phyloP scores from a whole-genome alignment of 2,329 filamentous ascomycete species.

The Stenocarpella maydis region DNA sequence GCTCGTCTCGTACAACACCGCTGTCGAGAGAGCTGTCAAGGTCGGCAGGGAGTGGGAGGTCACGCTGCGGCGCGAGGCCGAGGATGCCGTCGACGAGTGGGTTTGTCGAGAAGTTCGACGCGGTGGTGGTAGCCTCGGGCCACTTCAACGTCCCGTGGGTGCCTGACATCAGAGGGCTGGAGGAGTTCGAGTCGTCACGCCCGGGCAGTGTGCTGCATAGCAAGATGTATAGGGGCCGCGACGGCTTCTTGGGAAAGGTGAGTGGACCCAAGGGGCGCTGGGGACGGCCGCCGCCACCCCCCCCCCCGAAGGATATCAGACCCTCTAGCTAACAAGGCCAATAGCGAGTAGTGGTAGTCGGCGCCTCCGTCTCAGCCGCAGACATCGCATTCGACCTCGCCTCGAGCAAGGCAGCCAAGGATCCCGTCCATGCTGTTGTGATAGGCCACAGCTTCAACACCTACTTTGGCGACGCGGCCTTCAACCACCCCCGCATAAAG shows the following conservation, averaged over 20 bases:
- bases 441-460: slow-evolving; percentile 40
- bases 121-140: slow-evolving; percentile 64
- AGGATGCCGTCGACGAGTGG: slow-evolving; percentile 57
- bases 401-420: slow-evolving; percentile 32
- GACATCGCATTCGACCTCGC: slow-evolving; percentile 56
- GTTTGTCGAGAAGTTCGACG: slow-evolving; percentile 69
- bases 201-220: slow-evolving; percentile 63
- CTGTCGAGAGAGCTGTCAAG: slow-evolving; percentile 66
- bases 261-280: slow-evolving; percentile 5
- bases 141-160: slow-evolving; percentile 66
- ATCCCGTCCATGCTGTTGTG: slow-evolving; percentile 41
- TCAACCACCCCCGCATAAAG: slow-evolving; percentile 39
- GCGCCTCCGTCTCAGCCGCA: slow-evolving; percentile 70
- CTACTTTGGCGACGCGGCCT: slow-evolving; percentile 43
- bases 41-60: slow-evolving; percentile 59
- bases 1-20: slow-evolving; percentile 64
- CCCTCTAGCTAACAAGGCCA: neutral
- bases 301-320: too few species aligned
- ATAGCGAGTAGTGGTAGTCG: slow-evolving; percentile 67
- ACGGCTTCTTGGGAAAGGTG: slow-evolving; percentile 56
- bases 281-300: too few species aligned
- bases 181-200: slow-evolving; percentile 52
- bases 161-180: slow-evolving; percentile 57
- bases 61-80: slow-evolving; percentile 53
- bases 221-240: slow-evolving; percentile 60